A percentile compares a stretch with the other conserved stretches of the same genome.
Evolutionary conservation across 1,284 basidiomycete species (phyloP).

Genomic region (Cutaneotrichosporon sp.): DNA sequence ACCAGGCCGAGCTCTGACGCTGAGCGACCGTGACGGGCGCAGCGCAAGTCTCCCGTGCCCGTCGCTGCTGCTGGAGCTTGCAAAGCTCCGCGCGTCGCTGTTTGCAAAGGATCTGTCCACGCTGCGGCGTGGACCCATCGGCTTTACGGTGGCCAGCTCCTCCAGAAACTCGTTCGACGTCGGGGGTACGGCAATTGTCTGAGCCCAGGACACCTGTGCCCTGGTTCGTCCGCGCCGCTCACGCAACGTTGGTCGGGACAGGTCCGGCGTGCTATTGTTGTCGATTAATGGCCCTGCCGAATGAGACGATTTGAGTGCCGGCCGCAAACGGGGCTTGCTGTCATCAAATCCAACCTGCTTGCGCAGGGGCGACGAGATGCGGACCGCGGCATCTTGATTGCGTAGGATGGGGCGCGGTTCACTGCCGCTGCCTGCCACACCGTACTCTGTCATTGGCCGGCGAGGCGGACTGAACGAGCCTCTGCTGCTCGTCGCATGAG

Average conservation of each 20-base stretch:
- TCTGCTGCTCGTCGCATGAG: neutral
- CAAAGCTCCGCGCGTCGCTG: neutral
- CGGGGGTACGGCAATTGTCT: conserved; percentile 4
- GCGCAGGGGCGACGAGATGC: conserved; percentile 12
- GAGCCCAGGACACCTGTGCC: conserved; percentile 7
- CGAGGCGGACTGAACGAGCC: neutral
- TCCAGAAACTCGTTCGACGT: neutral
- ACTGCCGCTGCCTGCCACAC: neutral
- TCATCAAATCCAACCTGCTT: conserved; percentile 14
- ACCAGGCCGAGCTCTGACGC: neutral
- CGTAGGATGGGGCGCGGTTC: conserved; percentile 9
- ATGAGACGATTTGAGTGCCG: neutral
- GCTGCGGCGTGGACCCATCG: neutral
- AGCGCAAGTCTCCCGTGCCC: neutral
- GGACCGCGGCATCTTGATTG: conserved; percentile 7
- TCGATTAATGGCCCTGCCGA: neutral
- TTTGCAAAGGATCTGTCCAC: neutral
- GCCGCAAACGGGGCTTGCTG: neutral
- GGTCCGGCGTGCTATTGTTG: no score
- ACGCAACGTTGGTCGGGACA: neutral
- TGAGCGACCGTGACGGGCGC: neutral
- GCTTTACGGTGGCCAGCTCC: neutral
- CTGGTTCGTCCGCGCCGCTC: neutral
- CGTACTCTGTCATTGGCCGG: neutral
- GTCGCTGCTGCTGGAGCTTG: neutral